Evolutionary conservation across 1,139 yeast genomes (phyloP).

Genomic region (Yamadazyma sp.): DNA sequence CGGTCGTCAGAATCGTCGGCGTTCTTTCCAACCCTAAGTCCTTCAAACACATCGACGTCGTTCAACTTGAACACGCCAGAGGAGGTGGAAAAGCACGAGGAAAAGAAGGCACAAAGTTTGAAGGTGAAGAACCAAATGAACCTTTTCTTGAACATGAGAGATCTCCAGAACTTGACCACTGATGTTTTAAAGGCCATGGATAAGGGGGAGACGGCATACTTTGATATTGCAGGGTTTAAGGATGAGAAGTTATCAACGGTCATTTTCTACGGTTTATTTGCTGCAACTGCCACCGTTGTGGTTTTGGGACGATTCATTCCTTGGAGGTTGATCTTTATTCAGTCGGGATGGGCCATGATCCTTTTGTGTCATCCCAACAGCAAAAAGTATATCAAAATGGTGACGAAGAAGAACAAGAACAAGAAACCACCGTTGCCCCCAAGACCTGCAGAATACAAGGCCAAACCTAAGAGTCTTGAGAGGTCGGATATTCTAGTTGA

Average conservation of each 20-base stretch:
- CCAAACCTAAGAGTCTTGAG: too few species aligned
- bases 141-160: constrained; percentile 55
- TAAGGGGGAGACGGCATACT: constrained; percentile 53
- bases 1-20: constrained; percentile 22
- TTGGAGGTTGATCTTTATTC: constrained; percentile 59
- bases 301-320: constrained; percentile 65
- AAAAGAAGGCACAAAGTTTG: constrained; percentile 22
- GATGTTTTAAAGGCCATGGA: constrained; percentile 54
- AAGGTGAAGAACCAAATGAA: constrained; percentile 40
- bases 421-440: constrained; percentile 15
- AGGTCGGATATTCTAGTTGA: constrained; percentile 30
- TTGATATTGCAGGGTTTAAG: constrained; percentile 68
- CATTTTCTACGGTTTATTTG: constrained; percentile 42
- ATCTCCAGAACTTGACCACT: constrained; percentile 62
- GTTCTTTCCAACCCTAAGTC: constrained; percentile 8
- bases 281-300: constrained; percentile 36
- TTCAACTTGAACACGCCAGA: constrained; percentile 12
- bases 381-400: constrained; percentile 30
- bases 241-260: constrained; percentile 69
- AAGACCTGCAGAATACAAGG: constrained; percentile 1
- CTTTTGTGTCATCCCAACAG: constrained; percentile 59
- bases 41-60: constrained; percentile 5
- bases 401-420: constrained; percentile 13
- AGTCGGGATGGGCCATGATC: constrained; percentile 53
- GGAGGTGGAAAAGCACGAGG: constrained; percentile 13